Conservation (phyloP, 2,329 filamentous ascomycete species). For the Aureobasidium leucospermi region DNA sequence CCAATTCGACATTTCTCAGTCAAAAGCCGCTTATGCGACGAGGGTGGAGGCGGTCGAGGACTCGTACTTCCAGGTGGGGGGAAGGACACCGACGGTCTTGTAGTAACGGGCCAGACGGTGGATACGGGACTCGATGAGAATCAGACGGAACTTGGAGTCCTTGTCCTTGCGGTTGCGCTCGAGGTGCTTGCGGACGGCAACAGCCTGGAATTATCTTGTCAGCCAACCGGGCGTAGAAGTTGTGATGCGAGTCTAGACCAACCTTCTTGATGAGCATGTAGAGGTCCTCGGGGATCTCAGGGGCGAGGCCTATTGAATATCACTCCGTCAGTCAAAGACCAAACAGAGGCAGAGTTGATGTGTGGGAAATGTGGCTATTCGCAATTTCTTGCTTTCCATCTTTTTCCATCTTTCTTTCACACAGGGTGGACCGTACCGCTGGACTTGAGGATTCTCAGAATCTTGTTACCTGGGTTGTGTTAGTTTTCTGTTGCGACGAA, state of each 20-base stretch:
- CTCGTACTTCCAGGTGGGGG: conserved; percentile 99
- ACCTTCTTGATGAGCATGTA: conserved; percentile 99
- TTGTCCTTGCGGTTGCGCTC: conserved; percentile 99
- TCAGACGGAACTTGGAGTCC: conserved; percentile 99
- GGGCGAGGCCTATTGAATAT: conserved; percentile 76
- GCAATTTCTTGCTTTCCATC: conserved; percentile 14
- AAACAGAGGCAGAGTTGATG: conserved; percentile 35
- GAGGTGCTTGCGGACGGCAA: conserved; percentile 99
- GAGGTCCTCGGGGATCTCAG: conserved; percentile 97
- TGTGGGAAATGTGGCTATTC: conserved; percentile 13
- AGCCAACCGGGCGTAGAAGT: neutral
- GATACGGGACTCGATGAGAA: conserved; percentile 99
- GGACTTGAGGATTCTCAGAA: conserved; percentile 97
- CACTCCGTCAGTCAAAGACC: conserved; percentile 38
- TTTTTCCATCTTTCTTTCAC: conserved; percentile 28
- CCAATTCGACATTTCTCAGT: conserved; percentile 4
- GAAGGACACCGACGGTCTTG: conserved; percentile 80
- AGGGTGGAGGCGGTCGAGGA: conserved; percentile 90
- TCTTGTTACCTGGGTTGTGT: conserved; percentile 77
- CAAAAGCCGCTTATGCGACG: conserved; percentile 63
- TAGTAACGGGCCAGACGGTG: conserved; percentile 99
- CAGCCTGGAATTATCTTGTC: conserved; percentile 53
- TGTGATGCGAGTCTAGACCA: conserved; percentile 22
- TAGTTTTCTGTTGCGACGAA: neutral
- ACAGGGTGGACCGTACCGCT: conserved; percentile 66